Conservation (phyloP, 2,329 filamentous ascomycete genomes). For the Colletotrichum ledebouriae region DNA sequence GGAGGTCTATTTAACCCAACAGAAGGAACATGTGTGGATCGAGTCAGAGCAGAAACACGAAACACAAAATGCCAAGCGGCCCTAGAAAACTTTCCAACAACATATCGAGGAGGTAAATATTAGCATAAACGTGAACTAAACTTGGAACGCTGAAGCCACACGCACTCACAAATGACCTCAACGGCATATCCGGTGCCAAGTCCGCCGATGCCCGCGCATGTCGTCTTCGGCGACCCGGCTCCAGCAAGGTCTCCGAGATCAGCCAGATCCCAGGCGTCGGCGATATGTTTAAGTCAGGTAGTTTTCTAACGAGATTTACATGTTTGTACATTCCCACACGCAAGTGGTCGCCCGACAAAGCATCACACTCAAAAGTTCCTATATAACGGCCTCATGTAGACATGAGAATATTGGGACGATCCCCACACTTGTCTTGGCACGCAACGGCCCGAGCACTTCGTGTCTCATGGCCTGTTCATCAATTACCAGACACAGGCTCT, state of each 20-base stretch:
- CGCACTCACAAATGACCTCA: background rate
- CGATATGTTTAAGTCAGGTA: background rate
- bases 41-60: conserved; percentile 11
- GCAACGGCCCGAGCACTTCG: conserved; percentile 23
- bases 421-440: conserved; percentile 17
- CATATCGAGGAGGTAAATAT: background rate
- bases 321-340: no score
- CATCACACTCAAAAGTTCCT: background rate
- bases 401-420: background rate
- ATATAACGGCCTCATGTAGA: conserved; percentile 2
- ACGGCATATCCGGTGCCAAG: background rate
- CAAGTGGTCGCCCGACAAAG: background rate
- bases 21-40: background rate
- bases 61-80: background rate
- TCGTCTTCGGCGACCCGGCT: conserved; percentile 13
- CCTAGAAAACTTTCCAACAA: background rate
- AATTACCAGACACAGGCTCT: conserved; percentile 13
- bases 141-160: background rate
- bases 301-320: background rate
- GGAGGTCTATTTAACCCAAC: background rate
- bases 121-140: conserved; percentile 5
- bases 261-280: background rate
- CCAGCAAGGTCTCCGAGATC: conserved; percentile 9
- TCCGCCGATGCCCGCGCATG: background rate
- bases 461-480: conserved; percentile 29